phyloP scores from a whole-genome alignment of 2,329 filamentous ascomycete species.

The Colletotrichum siamense region DNA sequence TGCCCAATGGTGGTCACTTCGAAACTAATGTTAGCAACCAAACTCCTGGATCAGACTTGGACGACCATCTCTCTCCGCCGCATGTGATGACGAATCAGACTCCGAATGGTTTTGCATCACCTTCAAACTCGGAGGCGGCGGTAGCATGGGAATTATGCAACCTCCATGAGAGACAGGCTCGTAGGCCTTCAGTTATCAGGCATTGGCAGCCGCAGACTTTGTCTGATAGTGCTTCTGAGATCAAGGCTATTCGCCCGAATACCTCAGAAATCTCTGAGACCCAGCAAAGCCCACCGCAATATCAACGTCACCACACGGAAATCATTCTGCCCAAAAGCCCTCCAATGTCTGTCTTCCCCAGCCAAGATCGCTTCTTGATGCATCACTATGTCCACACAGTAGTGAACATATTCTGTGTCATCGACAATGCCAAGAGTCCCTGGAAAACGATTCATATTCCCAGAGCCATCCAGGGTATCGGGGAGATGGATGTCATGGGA shows the following conservation, averaged over 20 bases:
- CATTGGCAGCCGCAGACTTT: neutral
- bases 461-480: constrained; percentile 27
- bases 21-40: neutral
- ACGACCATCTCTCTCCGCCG: neutral
- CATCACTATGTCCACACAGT: constrained; percentile 28
- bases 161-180: neutral
- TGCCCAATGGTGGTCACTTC: neutral
- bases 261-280: neutral
- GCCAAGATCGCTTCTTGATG: constrained; percentile 28
- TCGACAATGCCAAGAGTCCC: constrained; percentile 30
- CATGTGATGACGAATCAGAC: neutral
- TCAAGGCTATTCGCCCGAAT: neutral
- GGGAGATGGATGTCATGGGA: constrained; percentile 27
- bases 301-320: neutral
- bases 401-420: constrained; percentile 30
- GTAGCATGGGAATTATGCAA: neutral
- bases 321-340: neutral
- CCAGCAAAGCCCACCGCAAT: neutral
- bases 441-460: constrained; percentile 32
- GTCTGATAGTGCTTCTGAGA: fast-evolving
- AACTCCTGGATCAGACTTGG: neutral
- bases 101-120: neutral
- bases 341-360: neutral
- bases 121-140: neutral
- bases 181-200: neutral